Conservation (phyloP, 1,284 basidiomycete genomes). For the Fomitopsis pinicola region DNA sequence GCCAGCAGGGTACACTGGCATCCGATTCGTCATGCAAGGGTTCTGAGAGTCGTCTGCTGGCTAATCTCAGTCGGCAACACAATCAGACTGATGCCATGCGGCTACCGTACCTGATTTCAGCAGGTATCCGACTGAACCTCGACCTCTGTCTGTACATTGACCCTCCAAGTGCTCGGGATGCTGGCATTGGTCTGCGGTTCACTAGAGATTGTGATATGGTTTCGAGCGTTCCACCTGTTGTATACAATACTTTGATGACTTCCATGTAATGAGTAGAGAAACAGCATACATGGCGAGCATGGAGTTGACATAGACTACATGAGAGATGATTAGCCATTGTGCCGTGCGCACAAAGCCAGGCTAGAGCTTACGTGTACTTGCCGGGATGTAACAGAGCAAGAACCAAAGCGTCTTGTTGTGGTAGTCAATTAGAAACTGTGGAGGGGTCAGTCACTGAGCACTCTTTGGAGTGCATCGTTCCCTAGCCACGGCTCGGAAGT, state of each 20-base stretch:
- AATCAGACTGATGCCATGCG: too few species aligned
- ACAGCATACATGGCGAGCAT: background rate
- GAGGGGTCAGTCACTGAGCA: background rate
- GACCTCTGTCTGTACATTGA: too few species aligned
- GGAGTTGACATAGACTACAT: background rate
- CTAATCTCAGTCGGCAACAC: too few species aligned
- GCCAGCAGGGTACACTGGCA: too few species aligned
- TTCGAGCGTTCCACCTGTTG: background rate
- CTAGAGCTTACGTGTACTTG: background rate
- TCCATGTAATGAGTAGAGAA: background rate
- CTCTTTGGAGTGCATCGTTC: background rate
- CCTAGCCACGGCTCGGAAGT: background rate
- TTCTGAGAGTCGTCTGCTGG: too few species aligned
- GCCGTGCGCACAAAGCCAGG: background rate
- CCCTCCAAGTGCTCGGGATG: too few species aligned
- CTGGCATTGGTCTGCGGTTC: too few species aligned
- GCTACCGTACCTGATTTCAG: too few species aligned
- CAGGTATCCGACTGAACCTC: too few species aligned
- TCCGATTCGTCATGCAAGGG: too few species aligned
- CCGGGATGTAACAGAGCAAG: background rate
- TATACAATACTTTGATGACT: background rate
- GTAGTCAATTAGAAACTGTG: background rate
- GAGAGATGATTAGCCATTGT: background rate
- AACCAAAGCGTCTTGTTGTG: background rate
- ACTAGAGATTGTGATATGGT: background rate